Evolutionary conservation across 805 yeast species (phyloP), one percentile per base, ranked within the genome.

Genomic region (Kodamaea sagamina): DNA sequence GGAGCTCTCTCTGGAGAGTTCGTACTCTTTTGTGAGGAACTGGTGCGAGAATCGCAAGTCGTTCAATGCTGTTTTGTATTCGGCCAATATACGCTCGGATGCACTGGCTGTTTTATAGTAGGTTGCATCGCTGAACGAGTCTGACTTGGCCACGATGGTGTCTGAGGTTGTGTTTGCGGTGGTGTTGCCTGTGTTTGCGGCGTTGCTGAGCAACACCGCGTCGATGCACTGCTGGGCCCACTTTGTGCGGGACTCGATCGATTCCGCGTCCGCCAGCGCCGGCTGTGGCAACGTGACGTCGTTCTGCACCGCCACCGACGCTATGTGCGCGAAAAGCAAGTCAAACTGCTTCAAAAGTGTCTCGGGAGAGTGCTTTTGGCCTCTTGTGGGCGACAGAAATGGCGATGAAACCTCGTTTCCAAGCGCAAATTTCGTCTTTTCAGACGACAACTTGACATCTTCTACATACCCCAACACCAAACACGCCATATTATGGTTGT

Each of bases 1-100:
- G 43, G 82, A 78, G 47, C 75, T 77, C 11, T 74, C 74, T 43
- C 85, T 71, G 42, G 85, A 86, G 47, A 80, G 78, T 49, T 82
- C 86, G 53, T 75, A 85, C 52, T 83, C 86, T 54, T 80, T 79
- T 2, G 84, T 74, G 42, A 85, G 64, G 55, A 82, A 85, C 47
- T 74, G 80, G 59, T 84, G 89, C 2, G 89, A 84, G 56, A 85
- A 77, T 50, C 84, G 81, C 41, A 85, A 67, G 57, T 85, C 93
- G 43, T 72, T 75, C 39, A 85, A 65, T 0, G 89, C 89, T 0
- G 84, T 78, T 49, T 72, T 74, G 52, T 77, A 65, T 25, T 68
- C 72, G 26, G 62, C 49, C 13, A 66, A 19, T 12, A 50, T 39
- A 46, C 57, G 60, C 18, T 61, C 60, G 15, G 44, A 43, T 31